Evolutionary conservation across 208 protist species (phyloP), one percentile per base, ranked within the genome.

Genomic region (Crithidia fasciculata): DNA sequence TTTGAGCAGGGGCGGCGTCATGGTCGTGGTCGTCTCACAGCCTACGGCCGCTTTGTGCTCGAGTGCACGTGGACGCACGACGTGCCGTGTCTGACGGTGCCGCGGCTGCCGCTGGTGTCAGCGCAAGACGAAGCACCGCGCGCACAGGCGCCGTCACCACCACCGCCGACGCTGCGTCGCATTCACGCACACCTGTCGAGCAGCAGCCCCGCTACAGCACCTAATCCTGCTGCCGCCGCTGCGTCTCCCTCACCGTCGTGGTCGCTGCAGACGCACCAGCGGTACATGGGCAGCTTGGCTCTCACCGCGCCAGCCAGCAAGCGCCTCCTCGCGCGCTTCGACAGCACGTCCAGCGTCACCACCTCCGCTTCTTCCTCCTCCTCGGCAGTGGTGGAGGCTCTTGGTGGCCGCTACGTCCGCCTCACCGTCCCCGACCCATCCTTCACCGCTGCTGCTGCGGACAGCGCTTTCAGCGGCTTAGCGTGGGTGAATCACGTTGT

Each of bases 21-120:
- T 47, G 87, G 87, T 15, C 73, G 71, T 18, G 87, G 87, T 15
- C 72, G 75, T 10, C 84, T 92, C 8, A 85, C 81, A 2, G 84
- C 81, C 4, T 83, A 79, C 53, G 67, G 81, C 8, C 69, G 79
- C n/a, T 77, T 88, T 63, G 75, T 85, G 15, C 54, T 92, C 19
- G 76, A 82, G 18, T 89, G 87, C 55, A 45, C 54, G 15, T 92
- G 87, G 87, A 74, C 74, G n/a, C 52, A 88, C 47, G 84, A 85
- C 45, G 58, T 69, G 28, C 87, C 87, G 12, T 64, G 78, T 19
- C 56, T 91, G 44, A 7, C 37, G 1, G 54, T 69, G 28, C 74
- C 74, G n/a, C 57, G 40, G 10, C 57, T 28, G 28, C 28, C 28
- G 28, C 28, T 28, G 28, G 28, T 28, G 28, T 28, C 28, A 28